Base-by-base conservation (phyloP, 2,329 filamentous ascomycete genomes). In the Rhytidhysteron rufulum region DNA sequence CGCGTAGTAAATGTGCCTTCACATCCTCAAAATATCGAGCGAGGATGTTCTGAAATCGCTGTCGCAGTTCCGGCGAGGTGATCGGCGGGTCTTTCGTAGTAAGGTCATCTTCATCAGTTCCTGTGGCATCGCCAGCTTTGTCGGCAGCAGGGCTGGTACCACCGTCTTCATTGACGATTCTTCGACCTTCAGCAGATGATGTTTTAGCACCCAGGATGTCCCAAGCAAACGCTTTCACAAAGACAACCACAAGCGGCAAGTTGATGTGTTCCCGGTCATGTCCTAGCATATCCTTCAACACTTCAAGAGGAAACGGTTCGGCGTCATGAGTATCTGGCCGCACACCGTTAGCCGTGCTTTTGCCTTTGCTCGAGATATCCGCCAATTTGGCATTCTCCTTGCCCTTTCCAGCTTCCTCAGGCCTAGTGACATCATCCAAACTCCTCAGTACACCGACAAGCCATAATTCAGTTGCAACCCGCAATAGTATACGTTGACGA, bases 221-320 rank as follows among this genome's bases (percentile, higher is more conserved):
- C 90, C 91, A 98, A 48, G 86, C 85, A 57, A 97, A 98, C 15
- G 87, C 84, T 69, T 96, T 98, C 51, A 95, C 90, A 58, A 98
- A 98, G 11, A 95, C 78, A 37, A 97, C 93, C 5, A 96, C 85
- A 33, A 98, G 72, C 1, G 93, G 89, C 31, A 98, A 70, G 58
- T 97, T 98, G 40, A 81, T 74, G 59, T 97, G 93, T 53, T 98
- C 91, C 40, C 89, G 82, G 62, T 98, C 93, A 60, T 97, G 85
- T 6, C 90, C 89, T 13, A 98, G 77, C 49, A 98, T 78, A 61
- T 98, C 94, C 69, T 98, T 98, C 30, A 98, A 72, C n/a, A 97
- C 91, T 63, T 98, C 93, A 16, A 98, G 74, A 3, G 94, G 94
- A 52, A 98, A 97, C 0, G 93, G 93, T 49, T 98, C 93, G 2